Evolutionary conservation across 352 stramenopile species (phyloP).

Genomic region (Phytophthora citrophthora): DNA sequence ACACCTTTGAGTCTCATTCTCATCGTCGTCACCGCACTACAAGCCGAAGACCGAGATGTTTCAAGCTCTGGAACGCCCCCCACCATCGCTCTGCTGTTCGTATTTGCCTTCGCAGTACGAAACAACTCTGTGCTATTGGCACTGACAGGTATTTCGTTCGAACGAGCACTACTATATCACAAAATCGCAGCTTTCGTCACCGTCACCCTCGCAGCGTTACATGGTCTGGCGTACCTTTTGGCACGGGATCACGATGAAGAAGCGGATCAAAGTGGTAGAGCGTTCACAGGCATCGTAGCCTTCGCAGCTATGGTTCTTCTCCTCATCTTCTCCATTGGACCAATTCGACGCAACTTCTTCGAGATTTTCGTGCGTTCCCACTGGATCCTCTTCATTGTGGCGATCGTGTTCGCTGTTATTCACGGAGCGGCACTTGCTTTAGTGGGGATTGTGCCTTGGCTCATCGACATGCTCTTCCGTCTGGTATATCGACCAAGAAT

Average conservation of each 20-base stretch:
- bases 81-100: slow-evolving; percentile 33
- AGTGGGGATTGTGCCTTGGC: slow-evolving; percentile 32
- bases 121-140: slow-evolving; percentile 53
- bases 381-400: slow-evolving; percentile 49
- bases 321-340: slow-evolving; percentile 28
- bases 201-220: slow-evolving; percentile 31
- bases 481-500: slow-evolving; percentile 14
- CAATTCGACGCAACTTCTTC: slow-evolving; percentile 35
- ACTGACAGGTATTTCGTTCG: slow-evolving; percentile 47
- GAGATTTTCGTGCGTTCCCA: slow-evolving; percentile 37
- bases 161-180: slow-evolving; percentile 52
- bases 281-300: slow-evolving; percentile 16
- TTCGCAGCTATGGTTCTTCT: slow-evolving; percentile 37
- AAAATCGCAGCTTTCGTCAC: slow-evolving; percentile 38
- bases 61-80: slow-evolving; percentile 22
- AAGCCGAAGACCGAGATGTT: slow-evolving; percentile 9
- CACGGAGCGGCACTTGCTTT: slow-evolving; percentile 36
- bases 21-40: slow-evolving; percentile 14
- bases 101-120: slow-evolving; percentile 42
- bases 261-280: neutral
- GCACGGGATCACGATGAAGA: slow-evolving; percentile 6
- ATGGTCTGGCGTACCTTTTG: slow-evolving; percentile 41
- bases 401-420: slow-evolving; percentile 42
- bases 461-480: slow-evolving; percentile 43
- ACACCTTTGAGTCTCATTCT: slow-evolving; percentile 16